Conservation (phyloP, 768 basidiomycete species). For the Kwoniella dejecticola region DNA sequence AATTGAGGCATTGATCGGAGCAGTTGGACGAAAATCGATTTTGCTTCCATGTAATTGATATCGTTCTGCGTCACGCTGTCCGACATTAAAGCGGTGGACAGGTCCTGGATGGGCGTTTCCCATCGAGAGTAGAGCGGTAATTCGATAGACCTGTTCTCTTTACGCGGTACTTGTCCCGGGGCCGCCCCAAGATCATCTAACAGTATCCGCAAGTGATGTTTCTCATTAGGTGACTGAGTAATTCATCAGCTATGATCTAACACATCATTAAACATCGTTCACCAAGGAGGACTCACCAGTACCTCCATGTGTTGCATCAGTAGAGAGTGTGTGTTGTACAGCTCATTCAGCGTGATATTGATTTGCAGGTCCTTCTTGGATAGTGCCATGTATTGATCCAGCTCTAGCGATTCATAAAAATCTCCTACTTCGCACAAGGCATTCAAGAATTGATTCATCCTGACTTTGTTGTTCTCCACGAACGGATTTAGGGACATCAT, state of each 20-base stretch:
- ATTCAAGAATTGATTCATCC: slow-evolving; percentile 97
- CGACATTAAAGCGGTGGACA: slow-evolving; percentile 88
- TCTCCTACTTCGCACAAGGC: slow-evolving; percentile 97
- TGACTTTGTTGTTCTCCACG: slow-evolving; percentile 96
- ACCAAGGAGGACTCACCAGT: slow-evolving; percentile 64
- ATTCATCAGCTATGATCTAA: slow-evolving; percentile 4
- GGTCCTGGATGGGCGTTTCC: slow-evolving; percentile 98
- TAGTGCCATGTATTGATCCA: slow-evolving; percentile 99
- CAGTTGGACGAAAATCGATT: slow-evolving; percentile 97
- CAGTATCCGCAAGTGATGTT: slow-evolving; percentile 92
- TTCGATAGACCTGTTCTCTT: slow-evolving; percentile 94
- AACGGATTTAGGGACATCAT: slow-evolving; percentile 99
- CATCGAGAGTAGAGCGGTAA: slow-evolving; percentile 92
- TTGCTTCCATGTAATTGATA: slow-evolving; percentile 99
- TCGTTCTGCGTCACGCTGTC: slow-evolving; percentile 92
- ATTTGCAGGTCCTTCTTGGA: slow-evolving; percentile 99
- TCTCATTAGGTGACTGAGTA: slow-evolving; percentile 88
- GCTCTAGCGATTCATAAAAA: slow-evolving; percentile 99
- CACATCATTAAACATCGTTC: not conserved
- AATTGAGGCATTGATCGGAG: slow-evolving; percentile 89
- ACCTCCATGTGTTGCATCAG: slow-evolving; percentile 93
- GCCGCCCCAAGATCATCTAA: slow-evolving; percentile 94
- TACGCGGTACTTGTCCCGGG: slow-evolving; percentile 92
- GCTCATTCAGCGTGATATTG: slow-evolving; percentile 96
- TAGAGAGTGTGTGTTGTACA: slow-evolving; percentile 97